phyloP scores from a whole-genome alignment of 495 filamentous ascomycete species.

The Penicillium cosmopolitanum region DNA sequence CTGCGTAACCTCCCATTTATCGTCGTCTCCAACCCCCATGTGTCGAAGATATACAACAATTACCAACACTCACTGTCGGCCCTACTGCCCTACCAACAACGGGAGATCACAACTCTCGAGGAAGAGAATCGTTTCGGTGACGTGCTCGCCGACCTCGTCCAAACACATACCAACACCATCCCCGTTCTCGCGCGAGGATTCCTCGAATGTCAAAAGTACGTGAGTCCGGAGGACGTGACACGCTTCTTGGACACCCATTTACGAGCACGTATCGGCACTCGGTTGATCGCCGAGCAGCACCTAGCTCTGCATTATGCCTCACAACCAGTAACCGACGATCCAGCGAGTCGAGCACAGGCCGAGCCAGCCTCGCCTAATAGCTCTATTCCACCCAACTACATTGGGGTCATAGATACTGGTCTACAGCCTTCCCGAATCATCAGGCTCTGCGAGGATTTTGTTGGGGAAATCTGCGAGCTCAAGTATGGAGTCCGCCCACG shows the following conservation, averaged over 20 bases:
- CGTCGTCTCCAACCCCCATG: conserved; percentile 93
- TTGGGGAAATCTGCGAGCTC: conserved; percentile 93
- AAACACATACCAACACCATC: conserved; percentile 92
- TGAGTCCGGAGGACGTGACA: conserved; percentile 77
- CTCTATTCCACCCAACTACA: conserved; percentile 69
- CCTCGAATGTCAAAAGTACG: conserved; percentile 87
- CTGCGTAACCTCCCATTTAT: conserved; percentile 95
- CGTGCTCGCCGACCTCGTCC: conserved; percentile 88
- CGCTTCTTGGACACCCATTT: conserved; percentile 93
- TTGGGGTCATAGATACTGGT: conserved; percentile 96
- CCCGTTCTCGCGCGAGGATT: conserved; percentile 90
- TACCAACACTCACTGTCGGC: conserved; percentile 91
- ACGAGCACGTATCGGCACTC: conserved; percentile 89
- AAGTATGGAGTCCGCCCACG: conserved; percentile 89
- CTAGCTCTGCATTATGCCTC: conserved; percentile 88
- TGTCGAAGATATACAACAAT: conserved; percentile 90
- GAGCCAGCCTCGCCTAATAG: conserved; percentile 32
- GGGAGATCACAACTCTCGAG: conserved; percentile 77
- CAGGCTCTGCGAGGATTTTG: conserved; percentile 81
- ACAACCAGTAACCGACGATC: conserved; percentile 64
- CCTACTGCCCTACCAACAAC: conserved; percentile 78
- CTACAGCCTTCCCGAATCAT: conserved; percentile 81
- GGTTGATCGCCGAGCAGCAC: conserved; percentile 95
- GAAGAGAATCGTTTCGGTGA: conserved; percentile 90
- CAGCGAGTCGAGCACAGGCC: neutral